Evolutionary conservation across 1,284 basidiomycete genomes (phyloP).

Genomic region (Leccinum solheimii): DNA sequence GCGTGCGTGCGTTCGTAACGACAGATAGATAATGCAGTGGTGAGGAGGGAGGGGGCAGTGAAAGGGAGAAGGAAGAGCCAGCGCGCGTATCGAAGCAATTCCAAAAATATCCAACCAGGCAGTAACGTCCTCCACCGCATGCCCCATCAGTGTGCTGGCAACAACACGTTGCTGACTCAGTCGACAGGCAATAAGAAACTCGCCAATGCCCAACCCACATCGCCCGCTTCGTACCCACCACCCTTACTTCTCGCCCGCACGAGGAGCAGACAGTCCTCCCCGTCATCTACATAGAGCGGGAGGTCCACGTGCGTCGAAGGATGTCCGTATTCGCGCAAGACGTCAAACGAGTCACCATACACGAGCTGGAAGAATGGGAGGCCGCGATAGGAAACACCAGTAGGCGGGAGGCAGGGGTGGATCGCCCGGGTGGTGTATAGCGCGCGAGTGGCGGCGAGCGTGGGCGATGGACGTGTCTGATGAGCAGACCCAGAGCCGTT

Average conservation of each 20-base stretch:
- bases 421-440: constrained; percentile 67
- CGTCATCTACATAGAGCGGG: constrained; percentile 75
- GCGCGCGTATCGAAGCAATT: constrained; percentile 17
- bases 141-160: constrained; percentile 7
- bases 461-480: constrained; percentile 35
- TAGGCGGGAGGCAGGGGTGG: constrained; percentile 64
- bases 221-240: constrained; percentile 35
- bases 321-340: constrained; percentile 74
- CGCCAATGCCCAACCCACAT: constrained; percentile 76
- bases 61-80: background rate
- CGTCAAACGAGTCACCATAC: constrained; percentile 60
- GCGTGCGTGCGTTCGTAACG: background rate
- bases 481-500: constrained; percentile 17
- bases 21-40: constrained; percentile 21
- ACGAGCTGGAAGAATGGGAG: constrained; percentile 71
- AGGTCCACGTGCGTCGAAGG: constrained; percentile 67
- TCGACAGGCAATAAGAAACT: constrained; percentile 71
- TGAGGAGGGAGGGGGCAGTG: constrained; percentile 6
- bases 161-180: constrained; percentile 14
- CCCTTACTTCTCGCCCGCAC: constrained; percentile 44
- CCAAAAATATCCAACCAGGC: constrained; percentile 6
- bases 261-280: constrained; percentile 75
- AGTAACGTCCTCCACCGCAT: constrained; percentile 3
- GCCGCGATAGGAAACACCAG: constrained; percentile 62
- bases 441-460: constrained; percentile 46